A percentile compares a stretch with the other conserved stretches of the same genome.
phyloP scores from a whole-genome alignment of 495 filamentous ascomycete genomes.

The Annulohypoxylon stygium region DNA sequence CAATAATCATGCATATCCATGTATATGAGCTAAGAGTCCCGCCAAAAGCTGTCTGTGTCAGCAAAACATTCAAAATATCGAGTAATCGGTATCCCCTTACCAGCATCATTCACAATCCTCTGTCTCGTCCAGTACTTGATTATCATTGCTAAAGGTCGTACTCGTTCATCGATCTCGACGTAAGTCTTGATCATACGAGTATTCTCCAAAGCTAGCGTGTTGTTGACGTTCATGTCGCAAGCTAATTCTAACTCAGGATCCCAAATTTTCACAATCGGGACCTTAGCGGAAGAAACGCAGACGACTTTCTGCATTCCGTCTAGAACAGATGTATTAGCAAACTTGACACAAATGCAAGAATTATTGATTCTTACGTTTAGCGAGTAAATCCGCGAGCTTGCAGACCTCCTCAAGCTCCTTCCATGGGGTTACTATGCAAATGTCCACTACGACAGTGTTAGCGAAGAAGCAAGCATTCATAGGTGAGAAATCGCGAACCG shows the following conservation, averaged over 20 bases:
- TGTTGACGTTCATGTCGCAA: slow-evolving; percentile 99
- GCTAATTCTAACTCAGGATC: slow-evolving; percentile 90
- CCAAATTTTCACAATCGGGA: slow-evolving; percentile 99
- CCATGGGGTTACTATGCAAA: slow-evolving; percentile 93
- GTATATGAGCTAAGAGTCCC: slow-evolving; percentile 98
- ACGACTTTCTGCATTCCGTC: slow-evolving; percentile 97
- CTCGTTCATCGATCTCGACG: slow-evolving; percentile 90
- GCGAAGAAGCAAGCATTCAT: slow-evolving; percentile 16
- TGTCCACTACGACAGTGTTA: slow-evolving; percentile 77
- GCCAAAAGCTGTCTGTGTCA: slow-evolving; percentile 74
- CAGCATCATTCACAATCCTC: slow-evolving; percentile 94
- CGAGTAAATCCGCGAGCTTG: slow-evolving; percentile 84
- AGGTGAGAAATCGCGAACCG: slow-evolving; percentile 67
- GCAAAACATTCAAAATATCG: slow-evolving; percentile 20
- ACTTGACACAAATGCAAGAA: slow-evolving; percentile 45
- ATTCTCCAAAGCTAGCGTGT: slow-evolving; percentile 92
- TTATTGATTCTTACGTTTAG: slow-evolving; percentile 71
- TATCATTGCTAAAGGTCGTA: slow-evolving; percentile 93
- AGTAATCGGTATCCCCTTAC: slow-evolving; percentile 63
- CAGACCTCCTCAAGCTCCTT: slow-evolving; percentile 87
- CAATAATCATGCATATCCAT: slow-evolving; percentile 99
- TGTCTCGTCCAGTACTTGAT: slow-evolving; percentile 97
- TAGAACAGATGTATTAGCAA: slow-evolving; percentile 55
- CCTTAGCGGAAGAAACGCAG: slow-evolving; percentile 92
- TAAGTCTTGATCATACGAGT: slow-evolving; percentile 99